These are phyloP conservation scores for Neohortaea acidophila DNA, from an alignment of 495 filamentous ascomycete species.

Conservation along the genomic window DNA sequence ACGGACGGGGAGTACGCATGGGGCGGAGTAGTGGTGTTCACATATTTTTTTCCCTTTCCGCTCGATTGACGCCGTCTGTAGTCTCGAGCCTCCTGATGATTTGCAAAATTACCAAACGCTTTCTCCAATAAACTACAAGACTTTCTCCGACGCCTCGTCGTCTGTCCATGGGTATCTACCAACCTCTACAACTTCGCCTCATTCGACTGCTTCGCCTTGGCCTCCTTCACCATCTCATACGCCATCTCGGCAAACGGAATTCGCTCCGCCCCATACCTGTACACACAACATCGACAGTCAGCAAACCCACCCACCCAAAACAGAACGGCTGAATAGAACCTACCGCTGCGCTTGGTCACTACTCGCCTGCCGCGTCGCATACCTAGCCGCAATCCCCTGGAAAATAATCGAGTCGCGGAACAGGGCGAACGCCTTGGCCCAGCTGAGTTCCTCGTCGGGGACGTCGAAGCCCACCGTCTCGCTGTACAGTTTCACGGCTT, in stretches of 20 bases:
- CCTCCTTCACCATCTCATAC: conserved; percentile 48
- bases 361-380: conserved; percentile 58
- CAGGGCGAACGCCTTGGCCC: conserved; percentile 39
- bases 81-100: no score
- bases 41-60: no score
- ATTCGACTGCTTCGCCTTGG: conserved; percentile 24
- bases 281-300: background rate
- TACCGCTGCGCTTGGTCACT: conserved; percentile 64
- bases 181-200: conserved; percentile 35
- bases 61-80: no score
- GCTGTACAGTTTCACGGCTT: conserved; percentile 62
- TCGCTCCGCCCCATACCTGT: conserved; percentile 29
- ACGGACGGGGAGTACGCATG: conserved; percentile 10
- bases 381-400: conserved; percentile 82
- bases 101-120: no score
- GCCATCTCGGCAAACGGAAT: conserved; percentile 55
- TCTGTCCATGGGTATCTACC: no score
- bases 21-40: background rate
- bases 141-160: no score
- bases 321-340: conserved; percentile 22
- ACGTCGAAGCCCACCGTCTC: conserved; percentile 52
- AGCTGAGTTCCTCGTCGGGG: conserved; percentile 37
- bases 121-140: no score
- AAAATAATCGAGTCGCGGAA: conserved; percentile 56
- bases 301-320: background rate